Evolutionary conservation across 352 stramenopile species (phyloP).

Genomic region (Blastocystis sp.): DNA sequence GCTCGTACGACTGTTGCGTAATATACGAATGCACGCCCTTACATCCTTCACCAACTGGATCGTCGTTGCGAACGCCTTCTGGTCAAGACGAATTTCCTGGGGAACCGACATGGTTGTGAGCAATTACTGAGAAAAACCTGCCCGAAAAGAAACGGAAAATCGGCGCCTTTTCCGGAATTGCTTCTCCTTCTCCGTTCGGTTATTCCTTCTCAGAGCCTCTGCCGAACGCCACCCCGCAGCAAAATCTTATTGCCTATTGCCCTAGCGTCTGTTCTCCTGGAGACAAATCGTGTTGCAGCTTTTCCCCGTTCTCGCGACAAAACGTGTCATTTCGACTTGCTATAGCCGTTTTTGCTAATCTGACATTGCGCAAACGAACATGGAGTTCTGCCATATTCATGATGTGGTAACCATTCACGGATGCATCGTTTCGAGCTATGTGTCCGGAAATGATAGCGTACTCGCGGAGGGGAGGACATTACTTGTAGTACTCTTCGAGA

Average conservation of each 20-base stretch:
- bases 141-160: neutral
- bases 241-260: too few species aligned
- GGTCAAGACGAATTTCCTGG: constrained; percentile 53
- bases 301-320: too few species aligned
- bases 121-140: constrained; percentile 44
- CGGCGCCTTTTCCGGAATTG: neutral
- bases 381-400: constrained; percentile 54
- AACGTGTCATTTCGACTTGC: too few species aligned
- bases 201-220: too few species aligned
- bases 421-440: constrained; percentile 47
- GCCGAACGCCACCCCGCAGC: too few species aligned
- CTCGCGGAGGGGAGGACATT: neutral
- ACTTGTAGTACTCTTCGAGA: constrained; percentile 50
- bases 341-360: too few species aligned
- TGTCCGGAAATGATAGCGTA: constrained; percentile 52
- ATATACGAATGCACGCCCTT: neutral
- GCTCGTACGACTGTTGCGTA: constrained; percentile 40
- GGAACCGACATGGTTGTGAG: constrained; percentile 33
- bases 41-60: constrained; percentile 57
- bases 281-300: too few species aligned
- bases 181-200: too few species aligned
- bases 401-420: constrained; percentile 43
- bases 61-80: constrained; percentile 31
- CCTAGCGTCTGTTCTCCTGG: too few species aligned
- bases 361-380: neutral